Percentiles rank a stretch among this genome's conserved stretches.
These are phyloP conservation scores for Colletotrichum orbiculare DNA, from an alignment of 2,329 filamentous ascomycete genomes.

Conservation along the genomic window DNA sequence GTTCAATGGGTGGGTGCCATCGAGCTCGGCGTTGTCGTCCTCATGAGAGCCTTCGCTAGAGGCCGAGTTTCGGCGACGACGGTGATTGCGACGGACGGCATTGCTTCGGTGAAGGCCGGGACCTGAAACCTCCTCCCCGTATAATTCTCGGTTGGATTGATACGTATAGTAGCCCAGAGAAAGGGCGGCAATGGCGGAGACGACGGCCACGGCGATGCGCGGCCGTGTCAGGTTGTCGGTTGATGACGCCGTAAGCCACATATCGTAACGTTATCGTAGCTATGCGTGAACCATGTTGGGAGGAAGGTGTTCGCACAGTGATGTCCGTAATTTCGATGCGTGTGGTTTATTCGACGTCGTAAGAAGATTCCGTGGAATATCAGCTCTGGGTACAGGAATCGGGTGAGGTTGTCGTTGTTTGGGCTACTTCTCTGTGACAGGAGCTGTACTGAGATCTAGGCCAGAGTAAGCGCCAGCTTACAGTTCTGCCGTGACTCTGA, in stretches of 20 bases:
- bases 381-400: no score
- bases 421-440: not conserved
- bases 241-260: constrained; percentile 61
- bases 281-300: constrained; percentile 34
- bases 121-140: constrained; percentile 39
- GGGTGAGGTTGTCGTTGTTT: not conserved
- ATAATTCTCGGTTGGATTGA: constrained; percentile 41
- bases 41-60: constrained; percentile 53
- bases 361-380: no score
- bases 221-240: constrained; percentile 66
- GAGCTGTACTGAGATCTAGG: not conserved
- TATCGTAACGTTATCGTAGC: constrained; percentile 41
- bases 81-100: constrained; percentile 67
- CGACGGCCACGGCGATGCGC: constrained; percentile 64
- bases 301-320: no score
- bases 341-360: no score
- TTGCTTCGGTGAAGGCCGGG: constrained; percentile 71
- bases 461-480: no score
- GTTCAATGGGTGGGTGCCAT: constrained; percentile 43
- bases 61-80: constrained; percentile 52
- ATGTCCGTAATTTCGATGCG: no score
- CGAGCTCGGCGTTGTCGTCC: constrained; percentile 56
- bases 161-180: constrained; percentile 71
- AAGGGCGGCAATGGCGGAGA: constrained; percentile 66
- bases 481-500: no score